These are phyloP conservation scores for Alternaria sp. DNA, from an alignment of 2,329 filamentous ascomycete species.

Conservation along the genomic window DNA sequence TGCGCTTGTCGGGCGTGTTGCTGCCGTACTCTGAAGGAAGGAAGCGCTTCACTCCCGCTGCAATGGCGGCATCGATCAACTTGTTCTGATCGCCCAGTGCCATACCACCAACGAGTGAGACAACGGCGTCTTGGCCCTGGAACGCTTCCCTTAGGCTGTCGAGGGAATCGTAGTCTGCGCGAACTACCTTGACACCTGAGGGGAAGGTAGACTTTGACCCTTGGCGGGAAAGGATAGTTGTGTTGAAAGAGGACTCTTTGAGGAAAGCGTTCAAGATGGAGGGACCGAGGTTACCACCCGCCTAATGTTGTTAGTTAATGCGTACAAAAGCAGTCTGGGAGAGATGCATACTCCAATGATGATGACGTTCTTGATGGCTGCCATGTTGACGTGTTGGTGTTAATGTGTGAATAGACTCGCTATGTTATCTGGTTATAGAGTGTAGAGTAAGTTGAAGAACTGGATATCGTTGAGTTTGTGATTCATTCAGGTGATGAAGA, in stretches of 20 bases:
- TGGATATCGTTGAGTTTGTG: not conserved
- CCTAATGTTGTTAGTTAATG: constrained; percentile 29
- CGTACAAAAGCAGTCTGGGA: not conserved
- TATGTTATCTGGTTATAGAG: not conserved
- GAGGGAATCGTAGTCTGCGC: constrained; percentile 58
- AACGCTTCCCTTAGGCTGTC: constrained; percentile 61
- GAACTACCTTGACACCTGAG: constrained; percentile 54
- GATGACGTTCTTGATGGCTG: constrained; percentile 55
- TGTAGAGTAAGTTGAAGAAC: not conserved
- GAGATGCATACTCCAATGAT: constrained; percentile 51
- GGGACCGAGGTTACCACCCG: constrained; percentile 55
- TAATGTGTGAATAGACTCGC: not conserved
- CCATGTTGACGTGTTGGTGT: constrained; percentile 18
- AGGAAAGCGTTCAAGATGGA: constrained; percentile 53
- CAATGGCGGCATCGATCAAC: constrained; percentile 66
- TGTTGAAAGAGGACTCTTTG: constrained; percentile 56
- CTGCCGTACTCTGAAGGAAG: constrained; percentile 68
- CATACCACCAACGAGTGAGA: constrained; percentile 57
- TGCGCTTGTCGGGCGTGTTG: constrained; percentile 50
- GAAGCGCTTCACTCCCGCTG: constrained; percentile 68
- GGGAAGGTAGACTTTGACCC: constrained; percentile 54
- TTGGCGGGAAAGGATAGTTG: constrained; percentile 65
- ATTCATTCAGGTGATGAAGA: not conserved
- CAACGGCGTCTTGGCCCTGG: constrained; percentile 64
- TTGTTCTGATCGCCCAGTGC: constrained; percentile 57